A percentile compares a stretch with the other conserved stretches of the same genome.
These are phyloP conservation scores for Conoideocrella luteorostrata DNA, from an alignment of 2,329 filamentous ascomycete species.

Conservation along the genomic window DNA sequence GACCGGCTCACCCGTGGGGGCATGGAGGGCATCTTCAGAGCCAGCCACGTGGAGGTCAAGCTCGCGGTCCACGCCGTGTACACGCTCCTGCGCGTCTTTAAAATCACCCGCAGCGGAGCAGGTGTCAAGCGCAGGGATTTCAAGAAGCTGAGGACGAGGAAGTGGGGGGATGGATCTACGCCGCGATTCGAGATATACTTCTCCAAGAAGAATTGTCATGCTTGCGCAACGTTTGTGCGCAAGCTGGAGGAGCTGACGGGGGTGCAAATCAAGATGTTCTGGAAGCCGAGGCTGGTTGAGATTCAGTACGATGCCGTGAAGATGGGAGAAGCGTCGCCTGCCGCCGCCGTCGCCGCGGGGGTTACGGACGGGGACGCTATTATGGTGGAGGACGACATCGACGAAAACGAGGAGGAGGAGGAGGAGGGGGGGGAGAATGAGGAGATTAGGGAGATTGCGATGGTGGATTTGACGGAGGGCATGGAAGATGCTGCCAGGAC, in stretches of 20 bases:
- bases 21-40: constrained; percentile 21
- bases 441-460: neutral
- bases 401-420: constrained; percentile 1
- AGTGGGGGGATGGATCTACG: constrained; percentile 20
- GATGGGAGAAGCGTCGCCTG: neutral
- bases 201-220: constrained; percentile 25
- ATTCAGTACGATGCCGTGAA: constrained; percentile 18
- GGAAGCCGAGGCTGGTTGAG: constrained; percentile 20
- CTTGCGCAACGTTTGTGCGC: constrained; percentile 20
- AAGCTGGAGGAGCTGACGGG: constrained; percentile 22
- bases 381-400: constrained; percentile 2
- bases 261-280: constrained; percentile 18
- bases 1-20: constrained; percentile 14
- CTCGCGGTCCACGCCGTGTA: constrained; percentile 27
- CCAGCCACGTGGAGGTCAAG: constrained; percentile 34
- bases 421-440: neutral
- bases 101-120: constrained; percentile 17
- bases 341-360: neutral
- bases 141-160: constrained; percentile 13
- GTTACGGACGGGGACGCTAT: constrained; percentile 4
- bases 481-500: neutral
- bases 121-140: constrained; percentile 17
- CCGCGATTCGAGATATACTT: constrained; percentile 29
- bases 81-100: constrained; percentile 20
- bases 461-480: constrained; percentile 3